Conservation (phyloP, 352 stramenopile genomes). For the Phytophthora sp. region DNA sequence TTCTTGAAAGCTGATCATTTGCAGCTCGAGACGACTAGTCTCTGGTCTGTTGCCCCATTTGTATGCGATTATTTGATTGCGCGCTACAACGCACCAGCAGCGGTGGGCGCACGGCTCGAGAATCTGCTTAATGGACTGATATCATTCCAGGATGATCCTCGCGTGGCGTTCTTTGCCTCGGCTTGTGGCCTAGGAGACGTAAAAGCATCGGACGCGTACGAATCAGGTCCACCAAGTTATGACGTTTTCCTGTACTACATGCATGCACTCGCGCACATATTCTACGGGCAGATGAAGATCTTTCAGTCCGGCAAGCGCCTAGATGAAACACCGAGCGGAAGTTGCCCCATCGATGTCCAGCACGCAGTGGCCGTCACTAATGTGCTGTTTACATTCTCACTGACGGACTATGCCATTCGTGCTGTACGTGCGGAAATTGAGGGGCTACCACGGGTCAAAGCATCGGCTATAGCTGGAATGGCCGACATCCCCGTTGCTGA, state of each 20-base stretch:
- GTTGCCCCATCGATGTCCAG: constrained; percentile 46
- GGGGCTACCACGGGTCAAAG: constrained; percentile 26
- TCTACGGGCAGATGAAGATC: constrained; percentile 77
- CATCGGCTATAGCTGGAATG: neutral
- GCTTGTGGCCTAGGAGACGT: constrained; percentile 46
- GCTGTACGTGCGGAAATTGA: constrained; percentile 43
- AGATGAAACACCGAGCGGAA: constrained; percentile 59
- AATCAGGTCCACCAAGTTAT: constrained; percentile 35
- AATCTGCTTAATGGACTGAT: constrained; percentile 55
- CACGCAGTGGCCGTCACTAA: constrained; percentile 38
- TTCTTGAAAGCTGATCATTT: constrained; percentile 74
- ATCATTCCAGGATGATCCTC: constrained; percentile 49
- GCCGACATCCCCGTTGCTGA: neutral
- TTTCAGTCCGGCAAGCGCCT: constrained; percentile 64
- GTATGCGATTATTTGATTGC: constrained; percentile 75
- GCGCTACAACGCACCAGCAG: constrained; percentile 52
- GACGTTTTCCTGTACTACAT: constrained; percentile 77
- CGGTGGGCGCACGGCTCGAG: constrained; percentile 61
- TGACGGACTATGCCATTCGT: constrained; percentile 44
- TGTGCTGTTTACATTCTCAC: constrained; percentile 51
- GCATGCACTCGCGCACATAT: constrained; percentile 63
- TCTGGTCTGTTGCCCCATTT: constrained; percentile 66
- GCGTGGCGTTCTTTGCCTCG: constrained; percentile 67
- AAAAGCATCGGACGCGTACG: constrained; percentile 11
- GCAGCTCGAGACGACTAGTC: constrained; percentile 56